These are phyloP conservation scores for Fraxinus baroniana DNA, from an alignment of 305 asterid species.

Conservation along the genomic window DNA sequence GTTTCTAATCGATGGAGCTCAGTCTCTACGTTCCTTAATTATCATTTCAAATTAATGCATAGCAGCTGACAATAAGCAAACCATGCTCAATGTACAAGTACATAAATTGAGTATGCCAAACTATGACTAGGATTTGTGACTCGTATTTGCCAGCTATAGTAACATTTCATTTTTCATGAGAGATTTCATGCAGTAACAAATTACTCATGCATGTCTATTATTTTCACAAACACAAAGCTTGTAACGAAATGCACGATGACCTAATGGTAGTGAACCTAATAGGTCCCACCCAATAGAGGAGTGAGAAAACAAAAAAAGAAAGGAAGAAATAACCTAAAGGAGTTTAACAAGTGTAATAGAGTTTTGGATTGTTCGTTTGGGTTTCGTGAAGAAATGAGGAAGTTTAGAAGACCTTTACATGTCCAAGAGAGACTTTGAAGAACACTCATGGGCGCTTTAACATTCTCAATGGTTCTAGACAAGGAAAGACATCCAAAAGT, in stretches of 20 bases:
- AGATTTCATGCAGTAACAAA: not conserved
- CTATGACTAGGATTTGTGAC: not conserved
- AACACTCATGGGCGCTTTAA: not conserved
- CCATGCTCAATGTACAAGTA: not conserved
- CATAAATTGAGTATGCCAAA: not conserved
- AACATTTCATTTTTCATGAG: not conserved
- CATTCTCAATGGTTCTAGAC: not conserved
- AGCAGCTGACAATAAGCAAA: not conserved
- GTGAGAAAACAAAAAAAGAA: not conserved
- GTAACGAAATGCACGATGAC: not conserved
- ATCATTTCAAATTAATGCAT: not conserved
- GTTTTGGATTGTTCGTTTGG: not conserved
- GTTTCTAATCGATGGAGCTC: not conserved
- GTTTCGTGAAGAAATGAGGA: not conserved
- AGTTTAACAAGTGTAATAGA: not conserved
- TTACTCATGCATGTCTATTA: not conserved
- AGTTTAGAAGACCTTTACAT: not conserved
- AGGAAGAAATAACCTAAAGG: not conserved
- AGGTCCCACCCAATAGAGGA: not conserved
- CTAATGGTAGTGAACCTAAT: not conserved
- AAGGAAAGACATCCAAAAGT: not conserved
- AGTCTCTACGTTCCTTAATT: not conserved
- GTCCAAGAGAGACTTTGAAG: not conserved
- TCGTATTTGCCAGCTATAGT: not conserved
- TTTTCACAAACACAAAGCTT: not conserved